Percentiles rank a stretch among this genome's conserved stretches.
These are phyloP conservation scores for Lepraria neglecta DNA, from an alignment of 495 filamentous ascomycete genomes.

Conservation along the genomic window DNA sequence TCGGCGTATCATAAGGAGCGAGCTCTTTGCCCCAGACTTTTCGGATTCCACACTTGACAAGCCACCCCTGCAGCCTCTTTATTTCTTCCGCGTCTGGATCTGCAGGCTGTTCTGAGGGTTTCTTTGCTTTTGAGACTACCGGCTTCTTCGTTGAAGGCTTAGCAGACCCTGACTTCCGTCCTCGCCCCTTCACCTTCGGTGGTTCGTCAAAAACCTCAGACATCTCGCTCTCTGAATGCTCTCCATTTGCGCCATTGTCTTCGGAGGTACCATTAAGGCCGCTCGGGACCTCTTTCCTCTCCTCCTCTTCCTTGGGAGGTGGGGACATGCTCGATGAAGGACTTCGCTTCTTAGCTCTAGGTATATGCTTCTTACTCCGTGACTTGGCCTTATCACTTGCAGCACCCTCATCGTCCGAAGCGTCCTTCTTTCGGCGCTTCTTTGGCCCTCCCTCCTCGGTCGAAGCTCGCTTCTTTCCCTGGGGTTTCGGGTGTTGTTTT, in stretches of 20 bases:
- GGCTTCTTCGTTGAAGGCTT: constrained; percentile 28
- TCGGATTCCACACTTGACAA: constrained; percentile 86
- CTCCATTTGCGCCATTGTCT: constrained; percentile 30
- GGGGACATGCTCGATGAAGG: constrained; percentile 2
- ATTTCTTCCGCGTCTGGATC: constrained; percentile 72
- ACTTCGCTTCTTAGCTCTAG: background rate
- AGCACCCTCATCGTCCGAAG: background rate
- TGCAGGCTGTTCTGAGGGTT: constrained; percentile 29
- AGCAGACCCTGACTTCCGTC: constrained; percentile 34
- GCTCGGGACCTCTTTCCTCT: background rate
- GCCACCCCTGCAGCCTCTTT: constrained; percentile 81
- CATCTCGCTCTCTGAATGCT: constrained; percentile 71
- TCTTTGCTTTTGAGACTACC: constrained; percentile 30
- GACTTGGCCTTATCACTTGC: background rate
- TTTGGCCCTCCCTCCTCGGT: constrained; percentile 21
- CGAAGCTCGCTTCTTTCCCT: constrained; percentile 24
- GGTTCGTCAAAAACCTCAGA: constrained; percentile 70
- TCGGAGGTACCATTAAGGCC: constrained; percentile 19
- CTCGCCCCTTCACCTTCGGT: constrained; percentile 48
- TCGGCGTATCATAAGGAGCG: constrained; percentile 62
- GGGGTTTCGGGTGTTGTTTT: constrained; percentile 2
- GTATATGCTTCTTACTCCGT: background rate
- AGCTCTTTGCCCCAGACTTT: constrained; percentile 89
- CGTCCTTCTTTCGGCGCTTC: constrained; percentile 27
- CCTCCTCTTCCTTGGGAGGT: constrained; percentile 12